These are phyloP conservation scores for Pseudonectria buxi DNA, from an alignment of 2,329 filamentous ascomycete species.

Conservation along the genomic window DNA sequence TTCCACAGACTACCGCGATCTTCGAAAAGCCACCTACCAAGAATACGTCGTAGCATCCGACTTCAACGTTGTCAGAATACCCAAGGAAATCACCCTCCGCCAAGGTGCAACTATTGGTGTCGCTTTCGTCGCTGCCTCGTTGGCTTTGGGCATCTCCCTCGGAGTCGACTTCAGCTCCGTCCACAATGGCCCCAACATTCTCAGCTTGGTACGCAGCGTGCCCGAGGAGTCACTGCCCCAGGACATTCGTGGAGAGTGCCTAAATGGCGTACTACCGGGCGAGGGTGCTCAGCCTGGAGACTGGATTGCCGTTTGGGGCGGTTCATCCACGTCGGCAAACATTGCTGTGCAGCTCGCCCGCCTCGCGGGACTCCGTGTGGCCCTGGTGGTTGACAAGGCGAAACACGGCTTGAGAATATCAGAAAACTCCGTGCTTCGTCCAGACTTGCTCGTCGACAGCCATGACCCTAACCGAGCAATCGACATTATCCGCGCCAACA, in stretches of 20 bases:
- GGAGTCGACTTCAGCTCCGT: slow-evolving; percentile 56
- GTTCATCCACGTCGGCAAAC: slow-evolving; percentile 64
- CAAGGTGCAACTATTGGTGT: slow-evolving; percentile 60
- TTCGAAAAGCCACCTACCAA: slow-evolving; percentile 66
- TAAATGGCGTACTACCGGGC: slow-evolving; percentile 42
- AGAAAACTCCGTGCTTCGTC: slow-evolving; percentile 33
- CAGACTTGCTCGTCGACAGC: slow-evolving; percentile 64
- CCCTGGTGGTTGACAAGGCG: slow-evolving; percentile 59
- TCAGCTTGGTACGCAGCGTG: slow-evolving; percentile 41
- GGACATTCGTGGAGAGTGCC: slow-evolving; percentile 58
- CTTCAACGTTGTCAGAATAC: slow-evolving; percentile 59
- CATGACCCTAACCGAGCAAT: slow-evolving; percentile 59
- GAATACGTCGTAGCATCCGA: slow-evolving; percentile 59
- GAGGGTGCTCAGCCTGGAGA: slow-evolving; percentile 56
- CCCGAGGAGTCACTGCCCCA: slow-evolving; percentile 42
- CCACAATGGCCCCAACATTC: slow-evolving; percentile 52
- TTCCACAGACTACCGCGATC: slow-evolving; percentile 67
- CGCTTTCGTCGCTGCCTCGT: slow-evolving; percentile 61
- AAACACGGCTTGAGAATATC: slow-evolving; percentile 57
- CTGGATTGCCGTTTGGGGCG: slow-evolving; percentile 70
- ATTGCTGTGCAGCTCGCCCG: slow-evolving; percentile 62
- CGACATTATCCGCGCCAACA: slow-evolving; percentile 54
- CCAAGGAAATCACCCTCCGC: slow-evolving; percentile 43
- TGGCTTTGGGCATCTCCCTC: slow-evolving; percentile 63
- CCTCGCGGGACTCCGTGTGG: slow-evolving; percentile 56